Evolutionary conservation across 176 grass and related monocot genomes (phyloP).

Genomic region (Themeda triandra): DNA sequence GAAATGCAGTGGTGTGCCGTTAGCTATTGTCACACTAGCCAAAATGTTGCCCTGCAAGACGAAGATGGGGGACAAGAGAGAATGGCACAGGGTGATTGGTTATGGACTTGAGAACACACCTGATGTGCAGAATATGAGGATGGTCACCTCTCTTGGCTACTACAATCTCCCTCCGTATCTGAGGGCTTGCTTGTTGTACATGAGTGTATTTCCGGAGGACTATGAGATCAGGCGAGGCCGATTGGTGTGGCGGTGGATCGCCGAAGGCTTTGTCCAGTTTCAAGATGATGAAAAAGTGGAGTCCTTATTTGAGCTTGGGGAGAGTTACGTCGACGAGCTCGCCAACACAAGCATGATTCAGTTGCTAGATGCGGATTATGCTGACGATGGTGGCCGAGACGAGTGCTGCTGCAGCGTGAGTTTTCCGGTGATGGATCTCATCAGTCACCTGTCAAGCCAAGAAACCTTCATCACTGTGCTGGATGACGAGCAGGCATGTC

Average conservation of each 20-base stretch:
- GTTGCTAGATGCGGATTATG: background rate
- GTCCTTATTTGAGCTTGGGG: conserved; percentile 1
- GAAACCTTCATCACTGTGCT: background rate
- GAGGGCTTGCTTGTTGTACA: conserved; percentile 1
- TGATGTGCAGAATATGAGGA: conserved; percentile 2
- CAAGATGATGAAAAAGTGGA: background rate
- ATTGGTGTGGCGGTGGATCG: conserved; percentile 15
- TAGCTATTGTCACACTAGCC: background rate
- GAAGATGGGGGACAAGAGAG: background rate
- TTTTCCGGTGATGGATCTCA: conserved; percentile 12
- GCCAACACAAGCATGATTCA: background rate
- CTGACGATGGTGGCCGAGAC: background rate
- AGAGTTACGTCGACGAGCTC: background rate
- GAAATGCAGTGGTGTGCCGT: background rate
- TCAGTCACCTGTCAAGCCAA: background rate
- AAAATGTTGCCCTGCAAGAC: background rate
- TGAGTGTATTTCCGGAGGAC: background rate
- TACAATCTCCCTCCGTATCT: background rate
- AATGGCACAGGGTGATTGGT: conserved; percentile 8
- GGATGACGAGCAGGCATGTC: background rate
- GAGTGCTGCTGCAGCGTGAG: background rate
- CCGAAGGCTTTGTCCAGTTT: background rate
- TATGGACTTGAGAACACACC: background rate
- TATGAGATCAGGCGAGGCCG: conserved; percentile 11
- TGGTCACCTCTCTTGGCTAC: background rate